Evolutionary conservation across 257 asterid genomes (phyloP), one percentile per base, ranked within the genome.

Genomic region (Gentiana macrophylla): DNA sequence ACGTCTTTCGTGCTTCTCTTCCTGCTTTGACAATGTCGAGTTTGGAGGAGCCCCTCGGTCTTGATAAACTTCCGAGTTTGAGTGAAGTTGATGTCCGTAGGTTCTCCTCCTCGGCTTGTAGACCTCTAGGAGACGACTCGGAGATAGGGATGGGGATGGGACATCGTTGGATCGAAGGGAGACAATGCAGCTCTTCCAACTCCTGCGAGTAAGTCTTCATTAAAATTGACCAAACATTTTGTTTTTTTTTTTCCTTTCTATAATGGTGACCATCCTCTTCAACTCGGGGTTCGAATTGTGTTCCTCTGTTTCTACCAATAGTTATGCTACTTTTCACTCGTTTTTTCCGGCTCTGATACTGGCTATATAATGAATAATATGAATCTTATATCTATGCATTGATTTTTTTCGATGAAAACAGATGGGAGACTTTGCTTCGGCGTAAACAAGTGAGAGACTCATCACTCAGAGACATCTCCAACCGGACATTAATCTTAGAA

Each of bases 1-100:
- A 53, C 53, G 57, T 38, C 12, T 65, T 34, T 58, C 53, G 49
- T 84, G 51, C 37, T 35, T 56, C 50, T 24, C 12, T 24, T 62
- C 67, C 79, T 35, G 71, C 54, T 52, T 55, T 60, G 56, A 55
- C 68, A 56, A 91, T 91, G 98, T 91, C 98, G 59, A 87, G 98
- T 74, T 73, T 91, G 83, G 93, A 91, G 82, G 86, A 91, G 79
- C 95, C 98, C 52, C 82, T 91, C 53, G 77, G 89, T 64, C 86
- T 87, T 52, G 98, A 91, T 78, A 91, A 78, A 67, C 67, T 91
- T 73, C 94, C 94, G 62, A 77, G 78, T 69, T 67, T 87, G 79
- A 86, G 89, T 87, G 80, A 75, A 46, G 79, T 86, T 41, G 94
- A 91, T 64, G 68, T 69, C 49, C 60, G 60, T 55, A 72, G 90